Conservation (phyloP, 345 rosid genomes). For the Kernera saxatilis region DNA sequence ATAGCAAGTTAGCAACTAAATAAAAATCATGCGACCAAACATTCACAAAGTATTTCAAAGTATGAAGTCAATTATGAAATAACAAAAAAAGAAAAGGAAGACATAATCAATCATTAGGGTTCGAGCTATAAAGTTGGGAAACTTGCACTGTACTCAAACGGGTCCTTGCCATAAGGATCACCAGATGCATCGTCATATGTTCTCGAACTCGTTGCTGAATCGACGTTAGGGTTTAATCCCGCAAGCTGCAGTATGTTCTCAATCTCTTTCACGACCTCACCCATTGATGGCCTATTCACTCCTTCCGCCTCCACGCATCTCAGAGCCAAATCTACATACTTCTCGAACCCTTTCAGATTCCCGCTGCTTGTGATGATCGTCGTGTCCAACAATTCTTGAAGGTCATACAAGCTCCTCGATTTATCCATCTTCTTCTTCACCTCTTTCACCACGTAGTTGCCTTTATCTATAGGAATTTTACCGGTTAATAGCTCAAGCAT, state of each 20-base stretch:
- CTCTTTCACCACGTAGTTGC: conserved; percentile 79
- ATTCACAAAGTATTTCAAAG: neutral
- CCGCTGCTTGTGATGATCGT: conserved; percentile 33
- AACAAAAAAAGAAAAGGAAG: neutral
- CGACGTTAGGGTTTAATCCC: conserved; percentile 48
- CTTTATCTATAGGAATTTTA: conserved; percentile 64
- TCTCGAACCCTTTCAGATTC: conserved; percentile 48
- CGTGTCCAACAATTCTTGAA: conserved; percentile 63
- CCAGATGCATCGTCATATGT: conserved; percentile 33
- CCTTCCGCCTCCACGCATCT: conserved; percentile 55
- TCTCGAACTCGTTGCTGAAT: conserved; percentile 47
- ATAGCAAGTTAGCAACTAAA: no score
- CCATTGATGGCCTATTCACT: conserved; percentile 57
- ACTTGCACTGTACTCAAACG: conserved; percentile 36
- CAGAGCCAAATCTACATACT: conserved; percentile 56
- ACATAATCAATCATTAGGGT: conserved; percentile 29
- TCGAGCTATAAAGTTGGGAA: conserved; percentile 33
- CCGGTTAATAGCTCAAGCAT: conserved; percentile 72
- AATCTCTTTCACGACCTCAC: conserved; percentile 64
- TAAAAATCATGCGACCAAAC: neutral
- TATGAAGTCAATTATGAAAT: neutral
- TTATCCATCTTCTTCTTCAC: conserved; percentile 50
- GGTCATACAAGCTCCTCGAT: conserved; percentile 47
- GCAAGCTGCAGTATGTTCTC: conserved; percentile 57
- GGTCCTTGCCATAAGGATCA: conserved; percentile 37